phyloP scores from a whole-genome alignment of 768 basidiomycete species.

The Tulasnella sp. region DNA sequence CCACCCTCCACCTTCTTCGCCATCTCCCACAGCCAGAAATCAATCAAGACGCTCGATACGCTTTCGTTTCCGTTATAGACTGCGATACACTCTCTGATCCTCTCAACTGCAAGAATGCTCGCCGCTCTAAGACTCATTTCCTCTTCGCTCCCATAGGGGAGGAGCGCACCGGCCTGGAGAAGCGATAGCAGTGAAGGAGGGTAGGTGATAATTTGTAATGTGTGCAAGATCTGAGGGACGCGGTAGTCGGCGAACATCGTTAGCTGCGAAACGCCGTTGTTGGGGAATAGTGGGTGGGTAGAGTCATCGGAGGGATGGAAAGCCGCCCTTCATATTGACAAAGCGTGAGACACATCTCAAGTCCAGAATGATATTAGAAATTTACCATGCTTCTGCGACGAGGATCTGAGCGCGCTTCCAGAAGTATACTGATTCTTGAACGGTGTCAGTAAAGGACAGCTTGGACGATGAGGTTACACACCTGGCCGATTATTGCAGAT shows the following conservation, averaged over 20 bases:
- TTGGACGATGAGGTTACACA: conserved; percentile 23
- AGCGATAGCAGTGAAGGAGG: conserved; percentile 41
- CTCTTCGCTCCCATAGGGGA: conserved; percentile 49
- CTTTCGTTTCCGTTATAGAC: conserved; percentile 13
- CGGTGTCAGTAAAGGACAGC: neutral
- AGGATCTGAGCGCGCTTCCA: conserved; percentile 92
- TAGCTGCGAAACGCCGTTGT: conserved; percentile 48
- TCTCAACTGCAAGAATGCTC: conserved; percentile 71
- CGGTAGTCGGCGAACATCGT: conserved; percentile 91
- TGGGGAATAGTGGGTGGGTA: conserved; percentile 64
- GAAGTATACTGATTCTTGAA: conserved; percentile 49
- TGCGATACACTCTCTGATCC: conserved; percentile 40
- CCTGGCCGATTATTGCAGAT: conserved; percentile 47
- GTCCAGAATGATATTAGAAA: neutral
- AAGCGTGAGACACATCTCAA: neutral
- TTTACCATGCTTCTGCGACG: conserved; percentile 69
- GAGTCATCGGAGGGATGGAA: conserved; percentile 51
- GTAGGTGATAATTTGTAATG: conserved; percentile 65
- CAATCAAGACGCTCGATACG: conserved; percentile 64
- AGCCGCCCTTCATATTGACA: conserved; percentile 47
- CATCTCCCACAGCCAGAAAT: conserved; percentile 87
- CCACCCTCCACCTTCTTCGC: conserved; percentile 45
- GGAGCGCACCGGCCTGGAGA: conserved; percentile 34
- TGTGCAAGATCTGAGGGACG: conserved; percentile 79
- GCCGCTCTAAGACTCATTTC: conserved; percentile 73